Conservation (phyloP, 2,329 filamentous ascomycete genomes). For the Microsporum canis region DNA sequence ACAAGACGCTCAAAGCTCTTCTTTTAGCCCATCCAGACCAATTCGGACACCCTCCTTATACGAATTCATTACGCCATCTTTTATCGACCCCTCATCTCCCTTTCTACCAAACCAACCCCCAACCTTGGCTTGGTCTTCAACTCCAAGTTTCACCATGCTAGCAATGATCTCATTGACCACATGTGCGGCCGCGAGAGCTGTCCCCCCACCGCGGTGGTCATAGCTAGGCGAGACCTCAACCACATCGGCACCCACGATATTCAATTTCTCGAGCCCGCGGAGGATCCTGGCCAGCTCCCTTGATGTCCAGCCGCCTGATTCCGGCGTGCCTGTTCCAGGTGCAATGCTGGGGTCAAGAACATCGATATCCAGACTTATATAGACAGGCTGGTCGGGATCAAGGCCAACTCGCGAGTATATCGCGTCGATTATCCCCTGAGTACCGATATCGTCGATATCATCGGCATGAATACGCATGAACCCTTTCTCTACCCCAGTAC, state of each 20-base stretch:
- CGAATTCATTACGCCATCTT: not conserved
- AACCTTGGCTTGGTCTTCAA: constrained; percentile 25
- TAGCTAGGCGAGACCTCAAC: constrained; percentile 84
- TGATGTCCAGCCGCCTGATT: constrained; percentile 85
- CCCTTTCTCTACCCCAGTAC: constrained; percentile 62
- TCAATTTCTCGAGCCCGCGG: constrained; percentile 65
- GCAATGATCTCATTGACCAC: constrained; percentile 78
- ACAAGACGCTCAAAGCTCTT: not conserved
- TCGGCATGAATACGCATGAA: constrained; percentile 73
- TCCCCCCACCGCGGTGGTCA: constrained; percentile 68
- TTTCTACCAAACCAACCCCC: constrained; percentile 18
- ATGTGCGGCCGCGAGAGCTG: constrained; percentile 71
- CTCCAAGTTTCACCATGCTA: constrained; percentile 38
- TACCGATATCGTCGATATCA: constrained; percentile 75
- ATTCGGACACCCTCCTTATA: not conserved
- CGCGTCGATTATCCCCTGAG: constrained; percentile 54
- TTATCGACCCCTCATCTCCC: not conserved
- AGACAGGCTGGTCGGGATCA: constrained; percentile 59
- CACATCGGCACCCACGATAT: constrained; percentile 78
- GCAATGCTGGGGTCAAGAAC: constrained; percentile 60
- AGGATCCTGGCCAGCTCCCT: constrained; percentile 76
- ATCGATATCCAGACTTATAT: constrained; percentile 71
- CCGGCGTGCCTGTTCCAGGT: constrained; percentile 76
- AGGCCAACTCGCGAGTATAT: constrained; percentile 61
- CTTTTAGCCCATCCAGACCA: not conserved